These are phyloP conservation scores for Chamaenerion angustifolium DNA, from an alignment of 345 rosid species.

Conservation along the genomic window DNA sequence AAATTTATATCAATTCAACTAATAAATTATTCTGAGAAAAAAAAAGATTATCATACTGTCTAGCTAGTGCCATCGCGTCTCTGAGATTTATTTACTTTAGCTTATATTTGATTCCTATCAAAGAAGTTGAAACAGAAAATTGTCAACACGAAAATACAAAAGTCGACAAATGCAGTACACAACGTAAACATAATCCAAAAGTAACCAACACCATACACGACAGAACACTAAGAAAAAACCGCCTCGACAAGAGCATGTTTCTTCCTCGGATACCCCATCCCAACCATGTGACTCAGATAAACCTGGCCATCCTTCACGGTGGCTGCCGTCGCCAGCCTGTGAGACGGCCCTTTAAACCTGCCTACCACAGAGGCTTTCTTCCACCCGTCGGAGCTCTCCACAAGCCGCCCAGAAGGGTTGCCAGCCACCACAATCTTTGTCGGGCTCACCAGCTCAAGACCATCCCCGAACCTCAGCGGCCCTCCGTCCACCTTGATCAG, in stretches of 20 bases:
- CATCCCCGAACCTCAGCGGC: constrained; percentile 52
- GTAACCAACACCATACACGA: neutral
- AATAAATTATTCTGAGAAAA: no score
- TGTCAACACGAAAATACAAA: no score
- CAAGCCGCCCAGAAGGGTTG: constrained; percentile 49
- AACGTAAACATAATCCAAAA: no score
- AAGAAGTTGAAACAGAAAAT: no score
- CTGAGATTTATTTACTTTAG: no score
- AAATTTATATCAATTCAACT: no score
- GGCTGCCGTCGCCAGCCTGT: constrained; percentile 66
- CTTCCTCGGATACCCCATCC: constrained; percentile 73
- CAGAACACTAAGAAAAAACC: constrained; percentile 23
- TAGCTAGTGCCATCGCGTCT: no score
- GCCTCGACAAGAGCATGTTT: constrained; percentile 78
- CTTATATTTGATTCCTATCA: no score
- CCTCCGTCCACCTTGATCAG: constrained; percentile 44
- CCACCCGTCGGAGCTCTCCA: constrained; percentile 84
- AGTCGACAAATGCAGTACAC: no score
- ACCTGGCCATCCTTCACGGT: constrained; percentile 73
- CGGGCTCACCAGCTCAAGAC: constrained; percentile 50
- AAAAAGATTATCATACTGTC: no score
- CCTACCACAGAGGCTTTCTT: constrained; percentile 50
- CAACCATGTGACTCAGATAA: constrained; percentile 60
- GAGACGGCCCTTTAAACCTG: constrained; percentile 52
- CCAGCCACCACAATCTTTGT: constrained; percentile 80